These are phyloP conservation scores for Colletotrichum paranaense DNA, from an alignment of 2,329 filamentous ascomycete species.

Conservation along the genomic window DNA sequence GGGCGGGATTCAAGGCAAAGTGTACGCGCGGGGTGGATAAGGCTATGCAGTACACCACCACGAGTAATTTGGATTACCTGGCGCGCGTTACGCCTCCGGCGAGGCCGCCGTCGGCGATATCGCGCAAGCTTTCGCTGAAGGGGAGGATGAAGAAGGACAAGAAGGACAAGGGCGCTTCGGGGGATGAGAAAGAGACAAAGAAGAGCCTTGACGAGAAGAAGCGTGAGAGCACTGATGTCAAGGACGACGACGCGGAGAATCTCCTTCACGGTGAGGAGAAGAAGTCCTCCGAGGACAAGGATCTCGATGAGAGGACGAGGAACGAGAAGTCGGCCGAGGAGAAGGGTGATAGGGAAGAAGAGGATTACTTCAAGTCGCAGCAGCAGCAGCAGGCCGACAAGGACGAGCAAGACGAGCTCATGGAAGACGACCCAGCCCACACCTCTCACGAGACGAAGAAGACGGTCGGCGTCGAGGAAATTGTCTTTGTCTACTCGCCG, in stretches of 20 bases:
- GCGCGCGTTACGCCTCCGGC: conserved; percentile 23
- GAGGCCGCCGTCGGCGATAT: conserved; percentile 3
- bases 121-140: conserved; percentile 17
- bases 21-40: conserved; percentile 27
- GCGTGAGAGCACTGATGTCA: not conserved
- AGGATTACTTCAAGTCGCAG: not conserved
- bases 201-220: conserved; percentile 17
- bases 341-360: conserved; percentile 8
- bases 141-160: conserved; percentile 29
- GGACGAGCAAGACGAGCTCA: not conserved
- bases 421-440: conserved; percentile 27
- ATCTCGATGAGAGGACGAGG: conserved; percentile 4
- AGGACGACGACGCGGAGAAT: not conserved
- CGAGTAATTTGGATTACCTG: conserved; percentile 29
- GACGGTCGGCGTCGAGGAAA: conserved; percentile 32
- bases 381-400: not conserved
- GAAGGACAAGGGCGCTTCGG: conserved; percentile 9
- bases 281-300: conserved; percentile 1
- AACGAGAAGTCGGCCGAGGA: conserved; percentile 28
- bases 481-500: conserved; percentile 31
- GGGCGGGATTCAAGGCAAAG: conserved; percentile 32
- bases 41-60: conserved; percentile 33
- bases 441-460: conserved; percentile 29
- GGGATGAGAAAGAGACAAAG: conserved; percentile 2
- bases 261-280: not conserved